Evolutionary conservation across 345 rosid species (phyloP).

Genomic region (Eucalyptus marginata): DNA sequence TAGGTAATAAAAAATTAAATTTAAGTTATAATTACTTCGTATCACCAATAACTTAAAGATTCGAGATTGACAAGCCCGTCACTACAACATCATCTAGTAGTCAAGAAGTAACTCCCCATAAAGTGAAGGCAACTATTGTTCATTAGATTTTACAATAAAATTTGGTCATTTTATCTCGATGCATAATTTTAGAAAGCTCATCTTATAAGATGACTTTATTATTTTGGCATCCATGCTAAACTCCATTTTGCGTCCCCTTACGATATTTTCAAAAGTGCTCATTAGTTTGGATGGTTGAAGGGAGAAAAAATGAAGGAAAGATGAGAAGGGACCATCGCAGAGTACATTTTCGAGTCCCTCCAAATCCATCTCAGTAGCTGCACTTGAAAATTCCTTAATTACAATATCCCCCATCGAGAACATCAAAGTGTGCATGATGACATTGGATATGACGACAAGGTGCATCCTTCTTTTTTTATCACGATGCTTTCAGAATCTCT

Average conservation of each 20-base stretch:
- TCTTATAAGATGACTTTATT: no score
- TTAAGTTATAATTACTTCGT: no score
- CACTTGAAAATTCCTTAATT: background rate
- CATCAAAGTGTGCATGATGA: background rate
- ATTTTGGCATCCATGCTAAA: no score
- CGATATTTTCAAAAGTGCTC: background rate
- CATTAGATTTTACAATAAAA: fast-evolving
- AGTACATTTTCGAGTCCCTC: background rate
- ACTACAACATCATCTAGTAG: fast-evolving
- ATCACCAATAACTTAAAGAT: no score
- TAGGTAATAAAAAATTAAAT: background rate
- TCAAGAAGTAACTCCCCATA: fast-evolving
- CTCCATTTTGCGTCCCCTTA: no score
- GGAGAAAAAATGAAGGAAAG: no score
- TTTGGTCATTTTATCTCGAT: background rate
- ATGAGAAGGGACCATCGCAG: no score
- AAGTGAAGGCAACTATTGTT: no score
- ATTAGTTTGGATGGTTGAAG: background rate
- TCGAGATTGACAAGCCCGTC: fast-evolving
- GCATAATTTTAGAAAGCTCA: background rate
- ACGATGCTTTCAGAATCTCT: background rate
- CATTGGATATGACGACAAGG: background rate
- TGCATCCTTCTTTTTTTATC: background rate
- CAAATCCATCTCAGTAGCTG: background rate
- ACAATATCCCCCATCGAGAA: background rate